phyloP scores from a whole-genome alignment of 805 yeast species.

The Metschnikowia cubensis region DNA sequence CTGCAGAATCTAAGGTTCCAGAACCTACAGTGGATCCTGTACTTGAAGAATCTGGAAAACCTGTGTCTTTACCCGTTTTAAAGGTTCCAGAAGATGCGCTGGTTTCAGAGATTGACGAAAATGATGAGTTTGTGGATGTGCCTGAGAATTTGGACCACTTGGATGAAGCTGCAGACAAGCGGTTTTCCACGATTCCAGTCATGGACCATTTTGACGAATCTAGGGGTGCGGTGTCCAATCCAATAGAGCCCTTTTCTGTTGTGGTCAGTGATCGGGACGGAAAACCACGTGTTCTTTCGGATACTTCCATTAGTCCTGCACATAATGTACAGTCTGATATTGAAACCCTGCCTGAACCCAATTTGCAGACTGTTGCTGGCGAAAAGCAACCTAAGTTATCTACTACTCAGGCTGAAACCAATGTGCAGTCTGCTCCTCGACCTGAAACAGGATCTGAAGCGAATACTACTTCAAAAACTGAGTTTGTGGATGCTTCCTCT shows the following conservation, averaged over 20 bases:
- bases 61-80: background rate
- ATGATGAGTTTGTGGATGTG: conserved; percentile 16
- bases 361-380: too few species aligned
- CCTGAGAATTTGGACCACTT: conserved; percentile 12
- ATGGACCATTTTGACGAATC: background rate
- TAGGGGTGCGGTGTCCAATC: too few species aligned
- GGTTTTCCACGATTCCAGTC: conserved; percentile 2
- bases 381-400: too few species aligned
- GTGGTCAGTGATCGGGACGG: background rate
- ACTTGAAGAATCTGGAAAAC: background rate
- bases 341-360: background rate
- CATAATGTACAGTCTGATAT: too few species aligned
- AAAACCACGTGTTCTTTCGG: background rate
- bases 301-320: background rate
- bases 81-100: background rate
- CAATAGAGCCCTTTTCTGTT: background rate
- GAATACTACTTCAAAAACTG: background rate
- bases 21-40: too few species aligned
- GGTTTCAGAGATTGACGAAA: conserved; percentile 3
- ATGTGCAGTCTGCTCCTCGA: too few species aligned
- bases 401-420: background rate
- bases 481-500: background rate
- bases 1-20: too few species aligned
- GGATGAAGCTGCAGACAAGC: conserved; percentile 8
- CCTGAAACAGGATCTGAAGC: background rate